A percentile compares a stretch with the other conserved stretches of the same genome.
Evolutionary conservation across 495 filamentous ascomycete species (phyloP).

Genomic region (Penicillium lagena): DNA sequence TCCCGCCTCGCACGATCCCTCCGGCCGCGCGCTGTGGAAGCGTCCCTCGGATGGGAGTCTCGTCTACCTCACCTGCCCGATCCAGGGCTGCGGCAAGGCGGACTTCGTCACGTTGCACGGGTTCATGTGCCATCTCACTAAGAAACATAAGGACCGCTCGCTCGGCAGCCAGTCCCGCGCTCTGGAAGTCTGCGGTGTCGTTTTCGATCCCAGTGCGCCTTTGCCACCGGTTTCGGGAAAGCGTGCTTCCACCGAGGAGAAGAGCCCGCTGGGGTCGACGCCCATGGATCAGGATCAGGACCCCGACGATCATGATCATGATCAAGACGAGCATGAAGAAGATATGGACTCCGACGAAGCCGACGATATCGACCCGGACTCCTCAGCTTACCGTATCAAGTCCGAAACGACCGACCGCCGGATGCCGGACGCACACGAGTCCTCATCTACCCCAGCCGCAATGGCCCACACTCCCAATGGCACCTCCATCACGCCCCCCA

Average conservation of each 20-base stretch:
- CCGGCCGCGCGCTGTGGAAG: slow-evolving; percentile 40
- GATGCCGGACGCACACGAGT: slow-evolving; percentile 11
- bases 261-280: slow-evolving; percentile 24
- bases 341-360: slow-evolving; percentile 30
- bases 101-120: slow-evolving; percentile 43
- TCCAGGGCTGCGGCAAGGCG: slow-evolving; percentile 36
- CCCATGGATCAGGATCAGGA: slow-evolving; percentile 26
- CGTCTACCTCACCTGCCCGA: slow-evolving; percentile 41
- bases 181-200: slow-evolving; percentile 38
- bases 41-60: slow-evolving; percentile 40
- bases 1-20: slow-evolving; percentile 39
- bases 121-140: slow-evolving; percentile 46
- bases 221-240: slow-evolving; percentile 31
- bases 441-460: slow-evolving; percentile 2
- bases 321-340: slow-evolving; percentile 24
- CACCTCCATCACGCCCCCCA: slow-evolving; percentile 6
- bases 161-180: slow-evolving; percentile 41
- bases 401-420: slow-evolving; percentile 21
- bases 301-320: slow-evolving; percentile 10
- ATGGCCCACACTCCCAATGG: not conserved
- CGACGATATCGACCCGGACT: slow-evolving; percentile 20
- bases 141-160: slow-evolving; percentile 45
- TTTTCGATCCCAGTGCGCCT: slow-evolving; percentile 38
- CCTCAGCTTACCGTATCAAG: slow-evolving; percentile 19
- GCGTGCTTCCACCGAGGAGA: slow-evolving; percentile 33